phyloP scores from a whole-genome alignment of 2,329 filamentous ascomycete species.

The Bipolaris sorokiniana region DNA sequence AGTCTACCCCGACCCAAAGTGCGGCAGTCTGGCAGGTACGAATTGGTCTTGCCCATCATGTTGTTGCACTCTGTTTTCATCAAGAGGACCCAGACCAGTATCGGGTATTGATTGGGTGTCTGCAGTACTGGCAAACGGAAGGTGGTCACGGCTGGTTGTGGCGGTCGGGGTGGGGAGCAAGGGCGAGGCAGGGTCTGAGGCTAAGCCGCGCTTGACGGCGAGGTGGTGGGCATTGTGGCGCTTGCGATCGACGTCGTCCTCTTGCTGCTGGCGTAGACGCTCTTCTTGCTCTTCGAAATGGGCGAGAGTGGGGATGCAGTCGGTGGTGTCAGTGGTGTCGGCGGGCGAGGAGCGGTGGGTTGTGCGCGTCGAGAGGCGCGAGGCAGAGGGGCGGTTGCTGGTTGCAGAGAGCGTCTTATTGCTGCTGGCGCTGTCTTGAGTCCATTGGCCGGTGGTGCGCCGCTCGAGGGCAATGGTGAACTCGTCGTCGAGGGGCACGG shows the following conservation, averaged over 20 bases:
- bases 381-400: slow-evolving; percentile 54
- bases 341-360: slow-evolving; percentile 32
- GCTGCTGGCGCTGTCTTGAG: slow-evolving; percentile 74
- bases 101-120: slow-evolving; percentile 42
- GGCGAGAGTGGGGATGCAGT: slow-evolving; percentile 56
- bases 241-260: slow-evolving; percentile 60
- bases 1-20: slow-evolving; percentile 29
- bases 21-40: slow-evolving; percentile 45
- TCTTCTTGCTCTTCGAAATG: slow-evolving; percentile 66
- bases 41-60: slow-evolving; percentile 33
- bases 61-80: slow-evolving; percentile 39
- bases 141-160: slow-evolving; percentile 10
- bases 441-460: slow-evolving; percentile 62
- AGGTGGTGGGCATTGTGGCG: slow-evolving; percentile 62
- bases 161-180: slow-evolving; percentile 25
- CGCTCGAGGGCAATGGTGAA: slow-evolving; percentile 83
- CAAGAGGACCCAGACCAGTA: slow-evolving; percentile 38
- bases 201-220: slow-evolving; percentile 61
- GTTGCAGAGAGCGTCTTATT: slow-evolving; percentile 61
- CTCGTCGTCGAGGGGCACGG: slow-evolving; percentile 89
- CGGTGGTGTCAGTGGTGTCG: slow-evolving; percentile 30
- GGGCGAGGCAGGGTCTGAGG: slow-evolving; percentile 24
- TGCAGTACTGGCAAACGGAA: slow-evolving; percentile 31
- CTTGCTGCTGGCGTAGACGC: slow-evolving; percentile 60
- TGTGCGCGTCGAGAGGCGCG: slow-evolving; percentile 55